These are phyloP conservation scores for Citrullus colocynthis DNA, from an alignment of 306 rosid species.

Conservation along the genomic window DNA sequence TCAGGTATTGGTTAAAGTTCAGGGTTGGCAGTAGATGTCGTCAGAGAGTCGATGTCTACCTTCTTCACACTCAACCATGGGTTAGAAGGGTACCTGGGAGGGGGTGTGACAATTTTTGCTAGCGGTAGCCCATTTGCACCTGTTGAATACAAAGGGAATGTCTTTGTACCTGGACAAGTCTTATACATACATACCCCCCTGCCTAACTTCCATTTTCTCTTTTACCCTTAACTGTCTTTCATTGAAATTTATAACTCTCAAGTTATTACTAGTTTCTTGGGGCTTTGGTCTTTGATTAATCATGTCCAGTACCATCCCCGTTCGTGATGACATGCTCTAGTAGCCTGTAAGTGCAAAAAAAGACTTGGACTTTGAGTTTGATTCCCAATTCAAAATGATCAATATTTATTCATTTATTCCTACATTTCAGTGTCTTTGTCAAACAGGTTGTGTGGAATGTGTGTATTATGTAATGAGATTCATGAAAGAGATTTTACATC, in stretches of 20 bases:
- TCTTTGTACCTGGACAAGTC: constrained; percentile 83
- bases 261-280: constrained; percentile 14
- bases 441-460: too few species aligned
- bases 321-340: constrained; percentile 81
- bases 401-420: background rate
- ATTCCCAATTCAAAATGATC: background rate
- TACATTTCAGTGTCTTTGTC: too few species aligned
- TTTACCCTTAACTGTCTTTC: background rate
- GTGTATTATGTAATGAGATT: too few species aligned
- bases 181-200: background rate
- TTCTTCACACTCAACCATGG: too few species aligned
- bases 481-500: too few species aligned
- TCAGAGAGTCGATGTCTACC: too few species aligned
- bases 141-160: constrained; percentile 65
- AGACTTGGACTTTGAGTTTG: background rate
- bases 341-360: constrained; percentile 63
- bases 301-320: constrained; percentile 83
- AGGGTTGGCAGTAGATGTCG: too few species aligned
- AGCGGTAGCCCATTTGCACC: constrained; percentile 89
- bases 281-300: constrained; percentile 74
- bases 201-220: background rate
- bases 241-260: background rate
- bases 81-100: too few species aligned
- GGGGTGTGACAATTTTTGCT: constrained; percentile 29
- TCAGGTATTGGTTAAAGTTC: too few species aligned